Conservation (phyloP, 73 alveolate species). For the Paramecium primaurelia region DNA sequence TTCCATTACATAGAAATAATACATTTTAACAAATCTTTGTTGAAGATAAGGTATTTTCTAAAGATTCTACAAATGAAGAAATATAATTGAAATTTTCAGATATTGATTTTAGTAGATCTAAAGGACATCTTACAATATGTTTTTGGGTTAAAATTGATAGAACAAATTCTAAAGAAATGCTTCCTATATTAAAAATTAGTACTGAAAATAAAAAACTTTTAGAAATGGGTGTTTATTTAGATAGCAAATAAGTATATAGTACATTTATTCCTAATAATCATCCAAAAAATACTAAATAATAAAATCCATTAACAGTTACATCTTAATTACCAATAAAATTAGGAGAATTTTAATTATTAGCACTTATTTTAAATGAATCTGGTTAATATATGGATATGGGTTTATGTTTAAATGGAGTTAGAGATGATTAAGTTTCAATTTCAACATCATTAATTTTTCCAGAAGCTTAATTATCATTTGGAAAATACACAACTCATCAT, state of each 20-base stretch:
- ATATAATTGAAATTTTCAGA: background rate
- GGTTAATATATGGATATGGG: slow-evolving; percentile 39
- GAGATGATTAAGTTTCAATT: slow-evolving; percentile 24
- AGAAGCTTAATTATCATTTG: slow-evolving; percentile 16
- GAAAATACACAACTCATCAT: background rate
- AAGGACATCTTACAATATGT: slow-evolving; percentile 33
- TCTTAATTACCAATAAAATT: slow-evolving; percentile 4
- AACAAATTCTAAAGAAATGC: background rate
- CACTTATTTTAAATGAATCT: slow-evolving; percentile 13
- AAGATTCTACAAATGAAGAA: background rate
- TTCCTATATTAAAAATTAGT: background rate
- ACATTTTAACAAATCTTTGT: background rate
- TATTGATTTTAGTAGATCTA: background rate
- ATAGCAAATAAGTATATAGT: background rate
- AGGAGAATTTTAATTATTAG: slow-evolving; percentile 29
- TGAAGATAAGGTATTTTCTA: background rate
- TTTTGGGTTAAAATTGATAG: slow-evolving; percentile 3
- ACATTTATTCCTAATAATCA: slow-evolving; percentile 12
- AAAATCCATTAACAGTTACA: slow-evolving; percentile 13
- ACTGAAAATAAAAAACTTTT: background rate
- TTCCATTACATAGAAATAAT: background rate
- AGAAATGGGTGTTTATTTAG: slow-evolving; percentile 21
- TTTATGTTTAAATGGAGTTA: background rate
- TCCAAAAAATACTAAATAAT: background rate
- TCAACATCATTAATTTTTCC: background rate